These are phyloP conservation scores for Chrysoporthe austroafricana DNA, from an alignment of 2,329 filamentous ascomycete genomes.

Conservation along the genomic window DNA sequence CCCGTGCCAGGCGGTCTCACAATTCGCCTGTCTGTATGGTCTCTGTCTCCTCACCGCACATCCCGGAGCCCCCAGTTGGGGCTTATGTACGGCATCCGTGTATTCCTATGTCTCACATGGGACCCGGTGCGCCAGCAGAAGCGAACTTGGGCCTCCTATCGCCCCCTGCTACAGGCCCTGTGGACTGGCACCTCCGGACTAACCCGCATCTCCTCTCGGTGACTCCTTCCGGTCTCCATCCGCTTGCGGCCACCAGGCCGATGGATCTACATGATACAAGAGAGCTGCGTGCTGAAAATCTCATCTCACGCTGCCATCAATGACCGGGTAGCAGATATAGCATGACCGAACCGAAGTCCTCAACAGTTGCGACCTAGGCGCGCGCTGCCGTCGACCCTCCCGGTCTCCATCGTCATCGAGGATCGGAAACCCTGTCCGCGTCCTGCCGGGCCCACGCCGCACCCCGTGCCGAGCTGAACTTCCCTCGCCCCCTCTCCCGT, in stretches of 20 bases:
- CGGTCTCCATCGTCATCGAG: neutral
- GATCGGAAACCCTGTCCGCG: neutral
- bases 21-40: neutral
- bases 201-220: conserved; percentile 1
- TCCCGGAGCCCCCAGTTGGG: neutral
- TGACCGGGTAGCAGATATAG: neutral
- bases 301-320: neutral
- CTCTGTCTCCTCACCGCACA: neutral
- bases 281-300: neutral
- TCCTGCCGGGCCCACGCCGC: neutral
- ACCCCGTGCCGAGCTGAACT: neutral
- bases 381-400: neutral
- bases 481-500: neutral
- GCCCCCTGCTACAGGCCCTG: neutral
- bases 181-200: neutral
- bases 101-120: neutral
- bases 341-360: neutral
- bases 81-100: neutral
- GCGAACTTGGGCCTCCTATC: neutral
- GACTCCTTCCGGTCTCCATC: neutral
- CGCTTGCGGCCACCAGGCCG: conserved; percentile 1
- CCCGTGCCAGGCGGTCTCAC: neutral
- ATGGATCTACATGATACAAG: neutral
- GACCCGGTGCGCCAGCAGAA: neutral
- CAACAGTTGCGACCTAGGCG: neutral